Base-by-base conservation (phyloP, 345 rosid species). In the Moricandia arvensis region DNA sequence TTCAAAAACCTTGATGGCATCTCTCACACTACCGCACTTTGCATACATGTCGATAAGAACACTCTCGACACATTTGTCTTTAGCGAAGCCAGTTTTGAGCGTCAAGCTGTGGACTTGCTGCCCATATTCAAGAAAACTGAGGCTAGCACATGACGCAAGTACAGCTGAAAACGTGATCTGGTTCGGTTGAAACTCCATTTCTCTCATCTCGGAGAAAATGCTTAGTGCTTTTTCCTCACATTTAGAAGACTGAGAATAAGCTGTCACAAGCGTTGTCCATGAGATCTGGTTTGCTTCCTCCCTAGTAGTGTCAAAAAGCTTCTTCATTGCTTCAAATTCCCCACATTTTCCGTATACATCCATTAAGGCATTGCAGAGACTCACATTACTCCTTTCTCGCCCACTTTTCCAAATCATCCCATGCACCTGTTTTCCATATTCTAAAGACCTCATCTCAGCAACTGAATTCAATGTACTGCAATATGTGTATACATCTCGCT, bases 211-310 rank as follows among this genome's bases (percentile, higher is more conserved):
- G 29, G 87, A 84, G 80, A 83, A 85, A 3, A 82, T 67, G 4
- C 65, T 30, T 12, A 86, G 77, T 6, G 89, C 89, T 74, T 82
- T 84, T 59, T 82, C 85, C 60, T 77, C 81, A 69, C 83, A 79
- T 31, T 74, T 73, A 34, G 78, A 80, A 55, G 80, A 79, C 73
- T 83, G 91, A 51, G 85, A 80, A 72, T 75, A 75, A n/a, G 87
- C 95, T 57, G 90, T 66, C 86, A 84, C 82, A 45, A 85, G 83
- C 33, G 90, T 77, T 7, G 87, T 87, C 90, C 89, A 86, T 34
- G 92, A 85, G 65, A 89, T 87, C 66, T 85, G 75, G 69, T 90
- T 84, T 72, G 80, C 73, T 21, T 74, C 74, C 51, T 76, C 78
- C 79, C 73, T 82, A 77, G 72, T 82, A 79, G 71, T 72, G 71